Percentiles rank a stretch among this genome's conserved stretches.
These are phyloP conservation scores for Neocucurbitaria cava DNA, from an alignment of 2,329 filamentous ascomycete genomes.

Conservation along the genomic window DNA sequence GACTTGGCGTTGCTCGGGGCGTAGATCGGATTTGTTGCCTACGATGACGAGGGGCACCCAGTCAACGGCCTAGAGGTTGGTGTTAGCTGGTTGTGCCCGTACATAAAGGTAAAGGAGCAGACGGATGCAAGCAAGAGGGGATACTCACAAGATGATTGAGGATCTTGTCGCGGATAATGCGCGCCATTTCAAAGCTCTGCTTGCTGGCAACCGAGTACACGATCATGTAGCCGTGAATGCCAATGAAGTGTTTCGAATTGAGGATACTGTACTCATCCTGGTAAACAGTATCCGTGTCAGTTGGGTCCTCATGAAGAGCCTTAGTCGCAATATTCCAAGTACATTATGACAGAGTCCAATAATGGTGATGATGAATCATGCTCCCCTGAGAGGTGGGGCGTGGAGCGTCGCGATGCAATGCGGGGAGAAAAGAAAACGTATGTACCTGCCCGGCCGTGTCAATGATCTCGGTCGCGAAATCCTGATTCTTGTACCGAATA, in stretches of 20 bases:
- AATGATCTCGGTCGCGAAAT: conserved; percentile 95
- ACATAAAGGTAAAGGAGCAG: neutral
- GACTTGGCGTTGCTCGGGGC: conserved; percentile 92
- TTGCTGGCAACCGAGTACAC: conserved; percentile 96
- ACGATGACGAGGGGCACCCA: conserved; percentile 93
- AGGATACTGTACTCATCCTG: conserved; percentile 98
- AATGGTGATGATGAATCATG: conserved; percentile 2
- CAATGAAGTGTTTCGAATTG: conserved; percentile 98
- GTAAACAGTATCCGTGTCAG: conserved; percentile 28
- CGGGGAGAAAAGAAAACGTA: conserved; percentile 28
- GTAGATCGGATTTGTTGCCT: conserved; percentile 95
- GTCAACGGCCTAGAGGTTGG: conserved; percentile 74
- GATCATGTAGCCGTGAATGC: conserved; percentile 98
- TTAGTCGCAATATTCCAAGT: conserved; percentile 4
- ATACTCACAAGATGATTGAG: conserved; percentile 84
- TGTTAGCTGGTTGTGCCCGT: conserved; percentile 6
- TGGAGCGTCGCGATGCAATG: conserved; percentile 16
- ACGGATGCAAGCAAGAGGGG: conserved; percentile 3
- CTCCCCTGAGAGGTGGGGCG: conserved; percentile 16
- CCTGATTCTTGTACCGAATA: conserved; percentile 90
- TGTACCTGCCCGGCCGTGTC: conserved; percentile 93
- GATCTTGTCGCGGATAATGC: conserved; percentile 96
- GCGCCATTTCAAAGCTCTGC: conserved; percentile 96
- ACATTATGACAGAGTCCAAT: neutral
- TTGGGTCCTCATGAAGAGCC: conserved; percentile 12